Evolutionary conservation across 2,329 filamentous ascomycete species (phyloP), one percentile per base, ranked within the genome.

Genomic region (Tolypocladium tundrense): DNA sequence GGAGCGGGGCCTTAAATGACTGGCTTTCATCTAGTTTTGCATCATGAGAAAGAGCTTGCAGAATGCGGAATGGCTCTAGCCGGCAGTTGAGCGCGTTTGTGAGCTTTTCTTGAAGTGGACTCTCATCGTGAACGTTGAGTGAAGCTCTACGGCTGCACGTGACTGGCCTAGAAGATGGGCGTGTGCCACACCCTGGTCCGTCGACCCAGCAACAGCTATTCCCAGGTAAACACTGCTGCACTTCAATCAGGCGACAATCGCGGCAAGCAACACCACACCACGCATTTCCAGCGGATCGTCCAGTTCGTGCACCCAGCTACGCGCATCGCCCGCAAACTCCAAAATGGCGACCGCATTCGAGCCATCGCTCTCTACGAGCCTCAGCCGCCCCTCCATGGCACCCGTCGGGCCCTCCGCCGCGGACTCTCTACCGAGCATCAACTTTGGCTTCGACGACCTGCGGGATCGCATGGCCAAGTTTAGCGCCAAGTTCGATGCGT

Each of bases 401-500:
- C 78, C 84, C 45, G 75, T 78, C 53, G 83, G 79, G 48, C 82
- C 85, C 16, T 88, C 86, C 8, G 84, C 90, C 76, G 87, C 86
- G 48, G 88, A 91, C 70, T 84, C 85, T 54, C 84, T 99, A 10
- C 94, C 94, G 41, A 90, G 82, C 70, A 89, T 96, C 72, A 91
- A 96, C 73, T 97, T 99, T 72, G 91, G 91, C 59, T 97, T 97
- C 72, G 92, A 97, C 66, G 91, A 97, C 65, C 76, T 99, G 69
- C 92, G 93, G 74, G 91, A 93, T 68, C 89, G 91, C 74, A 97
- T 99, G 94, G 83, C 87, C 57, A 90, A 89, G 62, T 99, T 99
- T 71, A 97, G 89, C 0, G 82, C 85, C 10, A 88, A 85, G 65
- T 99, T 99, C 66, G 94, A 99, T 70, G 86, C 87, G 0, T 97